A percentile compares a stretch with the other conserved stretches of the same genome.
Evolutionary conservation across 176 grass and related monocot genomes (phyloP).

Genomic region (Chloris gayana): DNA sequence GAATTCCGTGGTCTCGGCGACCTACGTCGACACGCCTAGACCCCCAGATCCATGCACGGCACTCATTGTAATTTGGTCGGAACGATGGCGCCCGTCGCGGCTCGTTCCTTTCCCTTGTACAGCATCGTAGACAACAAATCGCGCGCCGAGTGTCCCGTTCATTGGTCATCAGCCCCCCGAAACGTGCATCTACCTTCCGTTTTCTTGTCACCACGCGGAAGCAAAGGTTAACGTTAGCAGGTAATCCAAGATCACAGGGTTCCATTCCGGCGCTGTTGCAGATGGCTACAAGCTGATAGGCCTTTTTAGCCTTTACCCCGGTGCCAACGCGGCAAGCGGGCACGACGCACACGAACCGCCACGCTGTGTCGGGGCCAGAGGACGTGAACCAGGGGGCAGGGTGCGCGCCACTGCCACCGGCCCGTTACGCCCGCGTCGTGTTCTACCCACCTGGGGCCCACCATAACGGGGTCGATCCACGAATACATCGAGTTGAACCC

Average conservation of each 20-base stretch:
- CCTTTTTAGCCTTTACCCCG: not conserved
- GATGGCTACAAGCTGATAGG: not conserved
- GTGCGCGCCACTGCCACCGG: not conserved
- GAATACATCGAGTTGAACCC: not conserved
- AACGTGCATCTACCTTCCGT: not conserved
- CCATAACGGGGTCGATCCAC: constrained; percentile 6
- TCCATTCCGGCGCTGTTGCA: not conserved
- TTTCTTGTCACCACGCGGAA: not conserved
- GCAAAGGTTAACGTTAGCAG: not conserved
- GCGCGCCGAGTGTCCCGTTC: not conserved
- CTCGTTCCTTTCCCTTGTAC: not conserved
- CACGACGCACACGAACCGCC: not conserved
- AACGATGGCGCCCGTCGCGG: no score
- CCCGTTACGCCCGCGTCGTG: constrained; percentile 37
- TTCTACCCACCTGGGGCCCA: not conserved
- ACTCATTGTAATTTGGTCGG: not conserved
- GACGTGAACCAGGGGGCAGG: not conserved
- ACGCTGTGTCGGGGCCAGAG: not conserved
- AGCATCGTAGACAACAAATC: not conserved
- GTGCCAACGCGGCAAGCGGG: not conserved
- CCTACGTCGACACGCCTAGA: not conserved
- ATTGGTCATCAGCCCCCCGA: no score
- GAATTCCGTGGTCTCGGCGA: no score
- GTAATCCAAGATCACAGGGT: constrained; percentile 10
- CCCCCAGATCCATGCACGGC: not conserved